These are phyloP conservation scores for Scleromitrula shiraiana DNA, from an alignment of 2,329 filamentous ascomycete species.

Conservation along the genomic window DNA sequence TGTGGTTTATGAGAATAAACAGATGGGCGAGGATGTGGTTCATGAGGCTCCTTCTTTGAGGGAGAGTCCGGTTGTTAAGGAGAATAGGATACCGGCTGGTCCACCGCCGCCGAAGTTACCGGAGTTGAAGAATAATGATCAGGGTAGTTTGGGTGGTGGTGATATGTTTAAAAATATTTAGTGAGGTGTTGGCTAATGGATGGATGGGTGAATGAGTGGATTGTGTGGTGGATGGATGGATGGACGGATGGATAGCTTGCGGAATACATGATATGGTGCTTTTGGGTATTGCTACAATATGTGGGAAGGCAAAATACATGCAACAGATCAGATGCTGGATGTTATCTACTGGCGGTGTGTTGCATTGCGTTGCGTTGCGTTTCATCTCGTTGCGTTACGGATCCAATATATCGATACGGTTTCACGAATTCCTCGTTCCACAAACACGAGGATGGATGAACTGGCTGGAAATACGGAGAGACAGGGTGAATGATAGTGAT, in stretches of 20 bases:
- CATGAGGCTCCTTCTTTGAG: neutral
- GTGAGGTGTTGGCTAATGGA: conserved; percentile 17
- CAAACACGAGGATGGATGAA: too few species aligned
- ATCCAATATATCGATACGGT: too few species aligned
- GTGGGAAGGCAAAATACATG: conserved; percentile 12
- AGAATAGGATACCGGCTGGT: conserved; percentile 16
- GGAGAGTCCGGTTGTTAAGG: conserved; percentile 14
- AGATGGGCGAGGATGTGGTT: neutral
- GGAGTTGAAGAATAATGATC: conserved; percentile 26
- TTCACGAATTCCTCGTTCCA: too few species aligned
- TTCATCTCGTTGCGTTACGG: too few species aligned
- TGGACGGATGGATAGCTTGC: conserved; percentile 18
- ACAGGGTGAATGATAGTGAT: too few species aligned
- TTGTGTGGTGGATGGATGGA: conserved; percentile 17
- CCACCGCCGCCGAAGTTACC: conserved; percentile 30
- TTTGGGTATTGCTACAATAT: conserved; percentile 7
- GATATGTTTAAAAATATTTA: conserved; percentile 33
- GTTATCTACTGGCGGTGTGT: too few species aligned
- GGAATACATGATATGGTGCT: conserved; percentile 16
- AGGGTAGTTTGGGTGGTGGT: conserved; percentile 26
- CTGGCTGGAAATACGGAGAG: too few species aligned
- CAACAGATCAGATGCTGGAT: conserved; percentile 21
- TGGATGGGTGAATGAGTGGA: conserved; percentile 17
- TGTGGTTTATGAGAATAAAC: conserved; percentile 15
- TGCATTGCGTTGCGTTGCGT: too few species aligned